phyloP scores from a whole-genome alignment of 371 early-diverging fungal species.

The Mucor irregularis region DNA sequence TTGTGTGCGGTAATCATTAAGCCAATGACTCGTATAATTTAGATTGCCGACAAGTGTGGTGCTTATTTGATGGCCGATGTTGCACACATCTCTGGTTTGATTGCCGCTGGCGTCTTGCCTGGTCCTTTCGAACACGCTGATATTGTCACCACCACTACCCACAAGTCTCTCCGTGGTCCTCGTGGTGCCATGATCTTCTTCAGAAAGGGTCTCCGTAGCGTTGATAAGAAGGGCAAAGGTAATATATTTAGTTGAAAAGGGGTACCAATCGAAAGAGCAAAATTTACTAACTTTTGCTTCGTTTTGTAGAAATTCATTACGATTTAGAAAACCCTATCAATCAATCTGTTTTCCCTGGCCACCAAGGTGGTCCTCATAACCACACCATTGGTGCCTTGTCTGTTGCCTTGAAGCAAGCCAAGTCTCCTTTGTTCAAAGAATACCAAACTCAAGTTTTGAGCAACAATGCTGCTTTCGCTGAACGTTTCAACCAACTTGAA shows the following conservation, averaged over 20 bases:
- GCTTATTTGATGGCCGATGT: constrained; percentile 98
- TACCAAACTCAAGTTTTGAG: constrained; percentile 89
- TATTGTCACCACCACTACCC: constrained; percentile 99
- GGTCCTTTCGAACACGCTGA: constrained; percentile 96
- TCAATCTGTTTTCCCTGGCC: constrained; percentile 98
- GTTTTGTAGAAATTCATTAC: constrained; percentile 70
- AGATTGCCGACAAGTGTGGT: constrained; percentile 83
- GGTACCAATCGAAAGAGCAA: not conserved
- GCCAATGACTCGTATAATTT: constrained; percentile 4
- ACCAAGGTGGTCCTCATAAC: constrained; percentile 99
- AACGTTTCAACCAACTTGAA: constrained; percentile 67
- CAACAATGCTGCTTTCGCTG: constrained; percentile 91
- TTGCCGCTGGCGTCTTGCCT: constrained; percentile 88
- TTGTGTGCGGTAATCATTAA: constrained; percentile 1
- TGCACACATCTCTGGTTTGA: constrained; percentile 95
- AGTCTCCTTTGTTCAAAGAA: constrained; percentile 82
- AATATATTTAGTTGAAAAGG: constrained; percentile 14
- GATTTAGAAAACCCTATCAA: constrained; percentile 95
- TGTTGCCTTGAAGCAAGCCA: constrained; percentile 93
- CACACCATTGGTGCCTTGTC: constrained; percentile 98
- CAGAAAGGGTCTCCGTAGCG: constrained; percentile 85
- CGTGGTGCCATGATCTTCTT: constrained; percentile 98
- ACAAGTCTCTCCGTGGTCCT: constrained; percentile 99
- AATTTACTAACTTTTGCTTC: not conserved
- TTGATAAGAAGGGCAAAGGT: constrained; percentile 85